Conservation (phyloP, 805 yeast genomes). For the Lipomyces kockii region DNA sequence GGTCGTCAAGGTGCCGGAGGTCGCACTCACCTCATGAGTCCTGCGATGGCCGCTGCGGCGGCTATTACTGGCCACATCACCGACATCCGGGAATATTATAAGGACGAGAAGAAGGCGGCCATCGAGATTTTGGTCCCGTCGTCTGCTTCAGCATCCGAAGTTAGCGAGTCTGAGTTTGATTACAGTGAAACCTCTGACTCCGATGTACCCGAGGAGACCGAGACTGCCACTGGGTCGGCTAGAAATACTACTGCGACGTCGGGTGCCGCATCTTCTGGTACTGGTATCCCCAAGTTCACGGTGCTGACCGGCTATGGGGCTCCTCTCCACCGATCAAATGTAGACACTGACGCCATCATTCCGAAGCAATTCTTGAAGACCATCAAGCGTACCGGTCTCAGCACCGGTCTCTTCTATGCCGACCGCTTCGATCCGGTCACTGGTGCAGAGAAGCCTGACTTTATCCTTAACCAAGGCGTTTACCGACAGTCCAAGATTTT, state of each 20-base stretch:
- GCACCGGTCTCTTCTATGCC: constrained; percentile 88
- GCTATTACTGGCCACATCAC: constrained; percentile 88
- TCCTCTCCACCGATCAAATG: constrained; percentile 91
- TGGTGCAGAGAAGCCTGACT: constrained; percentile 68
- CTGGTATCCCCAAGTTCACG: constrained; percentile 68
- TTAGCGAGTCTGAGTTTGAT: constrained; percentile 45
- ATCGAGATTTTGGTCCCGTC: constrained; percentile 50
- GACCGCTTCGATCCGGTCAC: constrained; percentile 64
- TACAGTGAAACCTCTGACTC: constrained; percentile 60
- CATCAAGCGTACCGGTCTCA: constrained; percentile 94
- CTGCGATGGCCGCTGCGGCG: constrained; percentile 99
- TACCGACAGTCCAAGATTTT: constrained; percentile 79
- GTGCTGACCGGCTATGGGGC: constrained; percentile 87
- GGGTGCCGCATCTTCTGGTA: constrained; percentile 45
- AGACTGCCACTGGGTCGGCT: constrained; percentile 5
- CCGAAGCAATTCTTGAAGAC: constrained; percentile 98
- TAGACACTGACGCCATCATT: constrained; percentile 97
- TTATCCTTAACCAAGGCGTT: constrained; percentile 83
- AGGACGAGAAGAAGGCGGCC: constrained; percentile 62
- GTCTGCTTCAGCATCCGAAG: constrained; percentile 45
- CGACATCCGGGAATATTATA: constrained; percentile 82
- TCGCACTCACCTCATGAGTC: constrained; percentile 97
- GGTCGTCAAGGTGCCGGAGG: constrained; percentile 98
- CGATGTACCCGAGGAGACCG: constrained; percentile 41
- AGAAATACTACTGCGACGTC: constrained; percentile 38